A percentile compares a stretch with the other conserved stretches of the same genome.
Evolutionary conservation across 371 early-diverging fungal genomes (phyloP).

Genomic region (Mucor plumbeus): DNA sequence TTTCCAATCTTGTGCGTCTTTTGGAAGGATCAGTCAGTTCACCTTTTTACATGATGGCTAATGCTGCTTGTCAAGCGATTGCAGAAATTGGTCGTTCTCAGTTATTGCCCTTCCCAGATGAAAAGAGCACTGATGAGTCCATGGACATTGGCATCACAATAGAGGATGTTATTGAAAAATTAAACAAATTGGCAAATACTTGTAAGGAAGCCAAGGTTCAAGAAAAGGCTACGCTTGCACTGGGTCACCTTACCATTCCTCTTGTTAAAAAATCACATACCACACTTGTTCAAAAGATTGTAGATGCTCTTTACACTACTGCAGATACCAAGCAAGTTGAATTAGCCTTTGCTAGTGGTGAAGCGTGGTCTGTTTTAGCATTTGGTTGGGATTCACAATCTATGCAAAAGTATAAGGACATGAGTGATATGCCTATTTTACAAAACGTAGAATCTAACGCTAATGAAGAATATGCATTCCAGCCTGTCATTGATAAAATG

Average conservation of each 20-base stretch:
- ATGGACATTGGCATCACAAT: conserved; percentile 37
- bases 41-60: conserved; percentile 47
- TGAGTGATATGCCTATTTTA: conserved; percentile 51
- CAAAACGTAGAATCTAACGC: conserved; percentile 10
- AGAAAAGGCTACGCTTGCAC: conserved; percentile 71
- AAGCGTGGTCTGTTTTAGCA: conserved; percentile 71
- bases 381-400: conserved; percentile 77
- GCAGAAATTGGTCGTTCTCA: conserved; percentile 73
- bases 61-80: conserved; percentile 67
- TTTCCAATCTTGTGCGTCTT: conserved; percentile 43
- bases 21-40: conserved; percentile 52
- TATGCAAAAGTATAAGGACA: conserved; percentile 70
- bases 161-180: conserved; percentile 48
- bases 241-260: conserved; percentile 75
- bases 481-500: conserved; percentile 57
- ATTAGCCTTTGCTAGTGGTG: conserved; percentile 84
- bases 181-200: conserved; percentile 52
- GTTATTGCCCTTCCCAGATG: conserved; percentile 34
- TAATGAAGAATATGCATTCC: conserved; percentile 22
- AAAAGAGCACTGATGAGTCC: conserved; percentile 25
- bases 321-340: conserved; percentile 83
- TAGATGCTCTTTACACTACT: conserved; percentile 65
- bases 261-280: conserved; percentile 28
- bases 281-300: conserved; percentile 35
- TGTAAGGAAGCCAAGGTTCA: conserved; percentile 77